Percentiles rank a stretch among this genome's conserved stretches.
Evolutionary conservation across 768 basidiomycete species (phyloP).

Genomic region (Panaeolus cyanescens): DNA sequence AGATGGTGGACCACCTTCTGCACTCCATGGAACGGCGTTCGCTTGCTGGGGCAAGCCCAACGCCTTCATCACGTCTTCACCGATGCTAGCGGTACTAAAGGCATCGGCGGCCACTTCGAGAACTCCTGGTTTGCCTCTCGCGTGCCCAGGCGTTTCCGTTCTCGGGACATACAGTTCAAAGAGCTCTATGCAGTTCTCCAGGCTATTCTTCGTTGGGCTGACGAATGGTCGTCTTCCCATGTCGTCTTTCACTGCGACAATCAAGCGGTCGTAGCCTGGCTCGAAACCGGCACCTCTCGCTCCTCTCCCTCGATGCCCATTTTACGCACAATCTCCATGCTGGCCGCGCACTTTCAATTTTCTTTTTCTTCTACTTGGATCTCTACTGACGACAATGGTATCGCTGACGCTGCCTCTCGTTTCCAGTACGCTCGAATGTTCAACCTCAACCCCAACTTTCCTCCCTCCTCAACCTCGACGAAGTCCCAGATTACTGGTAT

Average conservation of each 20-base stretch:
- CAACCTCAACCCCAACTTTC: constrained; percentile 23
- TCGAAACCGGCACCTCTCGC: constrained; percentile 8
- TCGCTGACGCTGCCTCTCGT: constrained; percentile 30
- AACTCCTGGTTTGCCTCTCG: constrained; percentile 25
- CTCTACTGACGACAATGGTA: constrained; percentile 16
- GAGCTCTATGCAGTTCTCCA: constrained; percentile 32
- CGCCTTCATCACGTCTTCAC: constrained; percentile 23
- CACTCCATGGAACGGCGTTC: constrained; percentile 30
- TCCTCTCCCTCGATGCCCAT: constrained; percentile 14
- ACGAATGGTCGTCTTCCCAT: constrained; percentile 22
- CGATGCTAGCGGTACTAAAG: constrained; percentile 33
- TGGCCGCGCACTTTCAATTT: constrained; percentile 19
- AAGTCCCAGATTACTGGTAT: constrained; percentile 22
- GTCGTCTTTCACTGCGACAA: constrained; percentile 31
- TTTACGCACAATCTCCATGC: constrained; percentile 15
- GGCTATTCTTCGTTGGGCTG: constrained; percentile 29
- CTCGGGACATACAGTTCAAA: constrained; percentile 33
- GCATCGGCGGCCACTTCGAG: constrained; percentile 25
- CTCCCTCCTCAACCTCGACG: constrained; percentile 11
- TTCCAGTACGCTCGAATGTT: constrained; percentile 26
- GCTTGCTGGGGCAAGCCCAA: constrained; percentile 11
- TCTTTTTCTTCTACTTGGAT: constrained; percentile 25
- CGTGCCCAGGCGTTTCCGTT: constrained; percentile 21
- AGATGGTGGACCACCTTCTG: constrained; percentile 32
- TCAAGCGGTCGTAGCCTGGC: constrained; percentile 19